Evolutionary conservation across 2,329 filamentous ascomycete species (phyloP).

Genomic region (Claviceps sp.): DNA sequence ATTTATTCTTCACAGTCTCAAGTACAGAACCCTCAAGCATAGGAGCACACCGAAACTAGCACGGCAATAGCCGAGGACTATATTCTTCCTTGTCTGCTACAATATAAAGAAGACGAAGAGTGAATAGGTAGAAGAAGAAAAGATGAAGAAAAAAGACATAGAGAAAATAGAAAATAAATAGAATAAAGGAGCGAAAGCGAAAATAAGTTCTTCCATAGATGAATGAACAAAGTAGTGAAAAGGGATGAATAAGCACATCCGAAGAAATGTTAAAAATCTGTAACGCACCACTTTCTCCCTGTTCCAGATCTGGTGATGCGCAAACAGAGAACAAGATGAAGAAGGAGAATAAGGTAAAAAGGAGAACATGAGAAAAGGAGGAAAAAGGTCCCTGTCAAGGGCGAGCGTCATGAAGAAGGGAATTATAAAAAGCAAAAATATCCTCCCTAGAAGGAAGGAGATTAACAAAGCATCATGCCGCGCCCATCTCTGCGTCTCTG

Average conservation of each 20-base stretch:
- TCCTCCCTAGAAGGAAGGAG: background rate
- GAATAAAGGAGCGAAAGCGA: background rate
- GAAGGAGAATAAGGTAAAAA: background rate
- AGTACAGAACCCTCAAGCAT: no score
- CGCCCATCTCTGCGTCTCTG: no score
- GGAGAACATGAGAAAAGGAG: background rate
- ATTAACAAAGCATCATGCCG: no score
- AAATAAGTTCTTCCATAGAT: slow-evolving; percentile 1
- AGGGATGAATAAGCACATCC: background rate
- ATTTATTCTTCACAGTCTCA: no score
- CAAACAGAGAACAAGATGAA: background rate
- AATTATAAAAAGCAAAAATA: background rate
- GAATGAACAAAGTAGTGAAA: background rate
- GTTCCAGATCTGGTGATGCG: background rate
- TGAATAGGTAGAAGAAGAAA: background rate
- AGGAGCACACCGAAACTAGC: no score
- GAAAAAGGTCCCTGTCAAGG: background rate
- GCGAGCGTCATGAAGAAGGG: background rate
- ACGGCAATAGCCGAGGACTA: no score
- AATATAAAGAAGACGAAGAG: no score
- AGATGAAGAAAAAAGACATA: background rate
- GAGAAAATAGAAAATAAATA: background rate
- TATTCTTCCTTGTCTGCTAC: no score
- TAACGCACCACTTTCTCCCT: background rate
- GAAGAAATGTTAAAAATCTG: background rate